A percentile compares a stretch with the other conserved stretches of the same genome.
Evolutionary conservation across 495 filamentous ascomycete species (phyloP).

Genomic region (Parathielavia appendiculata): DNA sequence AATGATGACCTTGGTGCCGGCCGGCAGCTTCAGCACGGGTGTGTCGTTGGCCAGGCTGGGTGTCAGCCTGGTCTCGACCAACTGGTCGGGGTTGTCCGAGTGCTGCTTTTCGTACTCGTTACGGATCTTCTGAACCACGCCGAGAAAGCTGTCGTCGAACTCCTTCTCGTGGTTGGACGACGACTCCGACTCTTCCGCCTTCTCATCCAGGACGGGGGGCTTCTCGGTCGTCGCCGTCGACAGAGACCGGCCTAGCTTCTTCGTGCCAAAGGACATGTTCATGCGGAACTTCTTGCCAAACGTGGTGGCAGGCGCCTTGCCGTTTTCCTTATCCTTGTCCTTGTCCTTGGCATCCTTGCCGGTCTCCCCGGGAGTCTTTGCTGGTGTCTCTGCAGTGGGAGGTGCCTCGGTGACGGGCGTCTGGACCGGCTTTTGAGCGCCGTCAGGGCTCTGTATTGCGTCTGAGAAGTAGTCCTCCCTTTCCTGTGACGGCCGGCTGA

Average conservation of each 20-base stretch:
- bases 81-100: constrained; percentile 47
- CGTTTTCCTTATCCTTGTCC: constrained; percentile 60
- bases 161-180: constrained; percentile 78
- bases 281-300: constrained; percentile 86
- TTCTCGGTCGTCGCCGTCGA: constrained; percentile 66
- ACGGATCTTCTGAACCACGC: constrained; percentile 71
- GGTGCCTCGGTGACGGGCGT: constrained; percentile 28
- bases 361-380: constrained; percentile 22
- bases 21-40: constrained; percentile 72
- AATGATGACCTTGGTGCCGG: constrained; percentile 79
- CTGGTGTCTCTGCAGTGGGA: constrained; percentile 30
- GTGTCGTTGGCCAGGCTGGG: constrained; percentile 82
- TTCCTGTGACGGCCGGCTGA: constrained; percentile 38
- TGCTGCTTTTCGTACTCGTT: constrained; percentile 69
- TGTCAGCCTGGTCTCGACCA: constrained; percentile 59
- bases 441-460: constrained; percentile 39
- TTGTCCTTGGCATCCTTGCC: constrained; percentile 55
- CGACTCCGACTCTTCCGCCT: constrained; percentile 54
- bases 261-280: constrained; percentile 71
- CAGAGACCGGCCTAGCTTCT: constrained; percentile 71
- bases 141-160: constrained; percentile 75
- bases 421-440: constrained; percentile 28
- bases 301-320: constrained; percentile 61
- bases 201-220: constrained; percentile 68
- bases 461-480: constrained; percentile 45